A percentile compares a stretch with the other conserved stretches of the same genome.
These are phyloP conservation scores for Picocystis sp. DNA, from an alignment of 163 green algal species.

Conservation along the genomic window DNA sequence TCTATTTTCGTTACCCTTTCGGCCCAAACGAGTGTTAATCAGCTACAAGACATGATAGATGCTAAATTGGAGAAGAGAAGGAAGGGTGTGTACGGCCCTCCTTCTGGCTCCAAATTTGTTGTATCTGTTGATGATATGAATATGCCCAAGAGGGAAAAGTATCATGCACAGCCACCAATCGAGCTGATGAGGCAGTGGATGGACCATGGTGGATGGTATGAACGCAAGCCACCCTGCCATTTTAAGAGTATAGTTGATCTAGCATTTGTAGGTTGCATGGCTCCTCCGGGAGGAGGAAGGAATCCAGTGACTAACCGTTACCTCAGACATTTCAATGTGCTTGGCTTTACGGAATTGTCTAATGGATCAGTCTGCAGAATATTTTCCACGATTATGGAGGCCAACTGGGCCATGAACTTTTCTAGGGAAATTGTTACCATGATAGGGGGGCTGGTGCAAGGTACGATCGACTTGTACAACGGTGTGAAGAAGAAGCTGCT, in stretches of 20 bases:
- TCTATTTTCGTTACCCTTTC: slow-evolving; percentile 61
- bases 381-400: slow-evolving; percentile 55
- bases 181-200: slow-evolving; percentile 66
- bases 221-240: slow-evolving; percentile 46
- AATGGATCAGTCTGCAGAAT: slow-evolving; percentile 41
- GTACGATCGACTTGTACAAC: slow-evolving; percentile 51
- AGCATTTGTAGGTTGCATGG: slow-evolving; percentile 39
- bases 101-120: slow-evolving; percentile 45
- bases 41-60: slow-evolving; percentile 60
- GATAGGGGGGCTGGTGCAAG: slow-evolving; percentile 26
- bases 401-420: slow-evolving; percentile 28
- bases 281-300: slow-evolving; percentile 45
- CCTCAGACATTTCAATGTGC: slow-evolving; percentile 60
- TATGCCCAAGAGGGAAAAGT: slow-evolving; percentile 63
- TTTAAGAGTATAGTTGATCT: slow-evolving; percentile 46
- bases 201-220: slow-evolving; percentile 58
- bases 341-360: slow-evolving; percentile 50
- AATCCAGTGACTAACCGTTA: slow-evolving; percentile 60
- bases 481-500: slow-evolving; percentile 47
- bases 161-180: slow-evolving; percentile 58
- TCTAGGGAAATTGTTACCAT: slow-evolving; percentile 11
- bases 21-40: slow-evolving; percentile 42
- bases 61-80: slow-evolving; percentile 65
- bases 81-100: slow-evolving; percentile 59
- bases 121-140: slow-evolving; percentile 65